Base-by-base conservation (phyloP, 2,329 filamentous ascomycete species). In the Sporothrix sp. region DNA sequence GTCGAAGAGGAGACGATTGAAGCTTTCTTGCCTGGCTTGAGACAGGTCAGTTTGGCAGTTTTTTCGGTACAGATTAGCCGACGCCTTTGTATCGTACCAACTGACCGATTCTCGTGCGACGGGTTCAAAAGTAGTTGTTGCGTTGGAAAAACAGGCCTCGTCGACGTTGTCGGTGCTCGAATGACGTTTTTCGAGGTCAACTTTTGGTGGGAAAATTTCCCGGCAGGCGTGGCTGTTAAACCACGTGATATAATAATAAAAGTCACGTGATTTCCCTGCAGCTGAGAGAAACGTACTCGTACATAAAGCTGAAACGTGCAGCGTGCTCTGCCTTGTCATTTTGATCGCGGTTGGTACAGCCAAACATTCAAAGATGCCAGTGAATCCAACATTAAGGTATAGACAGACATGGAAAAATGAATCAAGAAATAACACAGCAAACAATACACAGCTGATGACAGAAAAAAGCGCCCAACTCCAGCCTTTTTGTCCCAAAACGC, bases 401-500 rank as follows among this genome's bases (percentile, higher is more conserved):
- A 45, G 30, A 13, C 11, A 45, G 10, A 36, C 16, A 16, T 25
- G 20, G 21, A 16, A 45, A 20, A 38, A 35, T 14, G 14, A 14
- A 33, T 4, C 7, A 33, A 45, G 14, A 35, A 35, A 11, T 5
- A 43, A 32, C 20, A 18, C 32, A 28, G n/a, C 25, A 33, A 20
- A 16, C 16, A 33, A 13, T 7, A 33, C 14, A 39, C 37, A 18
- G 9, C 14, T 39, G 20, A 33, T n/a, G n/a, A n/a, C n/a, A n/a
- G n/a, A n/a, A 27, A 25, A 7, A 35, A 35, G 43, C 43, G 35
- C 43, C 43, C 30, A 45, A 45, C 43, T 45, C 43, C 43, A 30
- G 35, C 43, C 40, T 35, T 45, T 45, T 45, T 45, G 43, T 45
- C 30, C 43, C 43, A 45, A 35, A 45, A 25, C 20, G 9, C 14